Evolutionary conservation across 2,329 filamentous ascomycete species (phyloP), one percentile per base, ranked within the genome.

Genomic region (Monilinia fructicola): DNA sequence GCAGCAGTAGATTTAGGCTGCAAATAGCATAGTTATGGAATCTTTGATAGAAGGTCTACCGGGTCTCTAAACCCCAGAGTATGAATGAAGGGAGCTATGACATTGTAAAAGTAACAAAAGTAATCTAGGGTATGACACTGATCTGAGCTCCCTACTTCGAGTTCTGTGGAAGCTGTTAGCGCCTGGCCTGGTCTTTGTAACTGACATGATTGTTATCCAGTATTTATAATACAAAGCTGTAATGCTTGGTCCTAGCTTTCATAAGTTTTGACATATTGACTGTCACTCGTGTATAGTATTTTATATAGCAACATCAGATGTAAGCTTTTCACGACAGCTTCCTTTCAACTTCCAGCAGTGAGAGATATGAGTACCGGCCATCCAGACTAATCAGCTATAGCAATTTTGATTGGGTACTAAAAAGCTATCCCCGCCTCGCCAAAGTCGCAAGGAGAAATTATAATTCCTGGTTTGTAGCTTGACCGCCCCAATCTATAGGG

Each of bases 91-190:
- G 38, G 42, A 48, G 56, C 56, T 48, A 60, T 48, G 56, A 26
- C 44, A 21, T 55, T 31, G 10, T 40, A 61, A 61, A 50, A 50
- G 31, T 38, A 50, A 61, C 31, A 61, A 50, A 26, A 38, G 44
- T 14, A 50, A 61, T 50, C 44, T 26, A 50, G 28, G n/a, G 12
- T n/a, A 42, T 63, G 35, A 42, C 23, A 31, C 38, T 42, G 50
- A 55, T 55, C 35, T 61, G 46, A 66, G 64, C 64, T 71, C 70
- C 69, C 68, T 71, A 71, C 70, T 71, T 73, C 65, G 67, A 66
- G 31, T 68, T 40, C 67, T 71, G 62, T 69, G 65, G 70, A 69
- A 70, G 44, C 50, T 38, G 23, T 12, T 53, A 28, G 46, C 26
- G 35, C 64, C 42, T 35, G 16, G 55, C 18, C 48, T 63, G n/a